Base-by-base conservation (phyloP, 2,329 filamentous ascomycete species). In the Elsinoe necatrix region DNA sequence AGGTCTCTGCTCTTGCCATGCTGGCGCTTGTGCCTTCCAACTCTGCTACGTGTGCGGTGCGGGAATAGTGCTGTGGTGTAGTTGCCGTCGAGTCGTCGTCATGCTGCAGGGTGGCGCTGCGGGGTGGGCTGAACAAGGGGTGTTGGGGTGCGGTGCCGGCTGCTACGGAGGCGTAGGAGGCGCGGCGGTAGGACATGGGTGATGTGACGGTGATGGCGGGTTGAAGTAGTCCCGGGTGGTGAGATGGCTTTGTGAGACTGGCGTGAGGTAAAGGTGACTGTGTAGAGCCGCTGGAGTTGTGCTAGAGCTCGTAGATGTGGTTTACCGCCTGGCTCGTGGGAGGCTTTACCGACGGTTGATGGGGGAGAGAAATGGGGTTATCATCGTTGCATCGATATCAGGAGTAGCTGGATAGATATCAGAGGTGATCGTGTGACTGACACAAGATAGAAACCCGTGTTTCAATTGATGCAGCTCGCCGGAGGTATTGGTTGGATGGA, bases 141-240 rank as follows among this genome's bases (percentile, higher is more conserved):
- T 69, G 70, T 56, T 70, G 61, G 59, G 69, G 63, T 59, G 72
- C 69, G 62, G 73, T 74, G 50, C 80, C 80, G 55, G 79, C 78
- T 57, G 80, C 75, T 58, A 83, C 80, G 23, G 80, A 82, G 63
- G 81, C 80, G 71, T 83, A 83, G 54, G 82, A 84, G 41, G 78
- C 79, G 62, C 80, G 74, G 66, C 80, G 76, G 63, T 63, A 64
- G 63, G 58, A 72, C 73, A 61, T 55, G 66, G 61, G 47, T 4
- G 18, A 27, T 48, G 43, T 48, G 23, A 9, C 21, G 25, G 23
- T 16, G 7, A 25, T 29, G 14, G 27, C n/a, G 27, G 9, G 27
- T 4, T 29, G 4, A 29, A 29, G 27, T 9, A 4, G 27, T 4
- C 4, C 9, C 27, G 27, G 27, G 9, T 9, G 27, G 9, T 29